Evolutionary conservation across 2,329 filamentous ascomycete species (phyloP).

Genomic region (Penicillium freii): DNA sequence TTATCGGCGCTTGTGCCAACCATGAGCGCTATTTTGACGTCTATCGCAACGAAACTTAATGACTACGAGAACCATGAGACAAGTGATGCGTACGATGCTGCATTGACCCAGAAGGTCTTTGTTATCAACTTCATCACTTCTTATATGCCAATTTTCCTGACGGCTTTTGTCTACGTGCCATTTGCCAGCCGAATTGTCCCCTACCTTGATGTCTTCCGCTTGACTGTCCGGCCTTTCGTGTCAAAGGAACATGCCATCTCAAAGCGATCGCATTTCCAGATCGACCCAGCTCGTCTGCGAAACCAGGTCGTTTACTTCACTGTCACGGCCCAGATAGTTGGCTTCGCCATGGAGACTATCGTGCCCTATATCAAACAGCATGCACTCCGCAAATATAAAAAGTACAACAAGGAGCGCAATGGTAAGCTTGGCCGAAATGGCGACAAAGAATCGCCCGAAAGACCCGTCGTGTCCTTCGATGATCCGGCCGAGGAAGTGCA

Average conservation of each 20-base stretch:
- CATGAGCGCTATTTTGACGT: conserved; percentile 75
- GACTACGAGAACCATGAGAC: conserved; percentile 93
- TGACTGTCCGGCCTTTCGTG: conserved; percentile 72
- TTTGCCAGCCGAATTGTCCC: conserved; percentile 85
- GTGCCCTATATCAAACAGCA: conserved; percentile 82
- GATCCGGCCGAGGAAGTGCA: conserved; percentile 76
- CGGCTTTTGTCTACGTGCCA: conserved; percentile 91
- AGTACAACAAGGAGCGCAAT: conserved; percentile 31
- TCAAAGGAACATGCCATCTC: conserved; percentile 70
- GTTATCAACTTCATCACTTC: conserved; percentile 98
- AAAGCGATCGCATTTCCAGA: conserved; percentile 63
- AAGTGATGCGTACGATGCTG: conserved; percentile 74
- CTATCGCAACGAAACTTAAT: conserved; percentile 73
- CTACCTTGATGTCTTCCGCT: conserved; percentile 80
- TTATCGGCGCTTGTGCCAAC: conserved; percentile 78
- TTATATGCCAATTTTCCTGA: conserved; percentile 84
- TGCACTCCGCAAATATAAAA: conserved; percentile 68
- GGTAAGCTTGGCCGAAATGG: conserved; percentile 24
- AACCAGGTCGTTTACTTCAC: conserved; percentile 97
- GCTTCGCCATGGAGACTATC: conserved; percentile 79
- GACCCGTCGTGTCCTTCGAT: conserved; percentile 49
- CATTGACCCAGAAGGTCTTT: conserved; percentile 89
- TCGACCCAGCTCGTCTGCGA: conserved; percentile 78
- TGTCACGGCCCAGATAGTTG: conserved; percentile 90
- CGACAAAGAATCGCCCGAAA: conserved; percentile 24